phyloP scores from a whole-genome alignment of 2,329 filamentous ascomycete species.

The Monilinia fructigena region DNA sequence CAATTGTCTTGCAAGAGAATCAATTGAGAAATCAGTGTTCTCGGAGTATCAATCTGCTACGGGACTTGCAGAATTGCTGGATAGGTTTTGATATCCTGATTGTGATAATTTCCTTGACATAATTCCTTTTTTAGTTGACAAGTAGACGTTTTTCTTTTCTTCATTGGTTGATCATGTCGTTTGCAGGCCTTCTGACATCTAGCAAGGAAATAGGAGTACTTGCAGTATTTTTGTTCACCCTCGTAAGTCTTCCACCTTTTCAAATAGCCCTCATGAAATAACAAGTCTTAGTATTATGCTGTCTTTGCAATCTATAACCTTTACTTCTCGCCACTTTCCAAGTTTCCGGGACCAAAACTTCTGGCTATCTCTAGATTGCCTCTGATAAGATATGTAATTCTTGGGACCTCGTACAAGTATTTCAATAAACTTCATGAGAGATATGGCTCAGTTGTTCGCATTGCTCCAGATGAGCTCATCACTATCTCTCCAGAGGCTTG shows the following conservation, averaged over 20 bases:
- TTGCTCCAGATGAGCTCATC: conserved; percentile 38
- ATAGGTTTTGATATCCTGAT: background rate
- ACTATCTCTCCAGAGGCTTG: conserved; percentile 27
- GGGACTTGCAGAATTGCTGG: background rate
- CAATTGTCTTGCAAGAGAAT: no score
- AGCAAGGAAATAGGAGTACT: background rate
- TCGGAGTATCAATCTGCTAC: no score
- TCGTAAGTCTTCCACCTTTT: background rate
- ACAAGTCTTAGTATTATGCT: background rate
- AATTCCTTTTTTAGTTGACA: background rate
- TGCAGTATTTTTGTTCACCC: background rate
- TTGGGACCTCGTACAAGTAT: conserved; percentile 20
- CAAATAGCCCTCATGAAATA: background rate
- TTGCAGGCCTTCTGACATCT: background rate
- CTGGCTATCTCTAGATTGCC: conserved; percentile 26
- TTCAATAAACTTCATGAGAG: conserved; percentile 30
- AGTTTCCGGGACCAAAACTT: conserved; percentile 38
- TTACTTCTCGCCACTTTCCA: conserved; percentile 37
- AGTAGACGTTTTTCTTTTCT: background rate
- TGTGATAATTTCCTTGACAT: background rate
- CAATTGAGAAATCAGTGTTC: no score
- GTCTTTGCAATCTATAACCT: conserved; percentile 24
- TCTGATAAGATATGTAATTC: conserved; percentile 5
- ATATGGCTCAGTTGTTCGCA: conserved; percentile 39
- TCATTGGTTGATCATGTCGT: background rate